Conservation (phyloP, 345 rosid genomes). For the rapeseed (Brassica napus) region DNA sequence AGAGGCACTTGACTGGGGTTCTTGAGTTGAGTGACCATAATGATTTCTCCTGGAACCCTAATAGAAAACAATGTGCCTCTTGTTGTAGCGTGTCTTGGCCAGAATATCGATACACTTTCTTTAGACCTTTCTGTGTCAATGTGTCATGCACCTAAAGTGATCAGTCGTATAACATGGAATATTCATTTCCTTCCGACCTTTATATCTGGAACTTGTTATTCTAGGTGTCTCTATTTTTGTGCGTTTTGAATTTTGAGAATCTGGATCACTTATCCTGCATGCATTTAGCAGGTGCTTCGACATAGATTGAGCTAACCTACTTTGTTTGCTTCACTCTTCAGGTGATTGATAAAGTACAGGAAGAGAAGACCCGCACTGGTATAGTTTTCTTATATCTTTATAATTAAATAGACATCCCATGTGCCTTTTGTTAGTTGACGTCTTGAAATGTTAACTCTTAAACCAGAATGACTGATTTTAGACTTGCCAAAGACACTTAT, state of each 20-base stretch:
- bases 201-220: background rate
- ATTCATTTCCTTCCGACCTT: background rate
- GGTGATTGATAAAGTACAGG: constrained; percentile 44
- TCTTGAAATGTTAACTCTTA: too few species aligned
- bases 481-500: too few species aligned
- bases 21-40: too few species aligned
- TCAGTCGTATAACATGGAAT: background rate
- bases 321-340: constrained; percentile 17
- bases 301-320: background rate
- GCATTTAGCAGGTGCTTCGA: background rate
- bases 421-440: background rate
- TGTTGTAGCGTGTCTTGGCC: constrained; percentile 37
- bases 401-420: background rate
- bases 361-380: constrained; percentile 40
- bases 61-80: background rate
- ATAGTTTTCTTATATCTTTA: background rate
- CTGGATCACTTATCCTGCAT: background rate
- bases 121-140: background rate
- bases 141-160: background rate
- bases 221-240: background rate
- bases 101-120: constrained; percentile 11
- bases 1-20: too few species aligned
- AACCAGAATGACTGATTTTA: too few species aligned
- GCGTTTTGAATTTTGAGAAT: background rate
- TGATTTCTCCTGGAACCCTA: too few species aligned